Conservation (phyloP, 805 yeast genomes). For the Clavispora santaluciae region DNA sequence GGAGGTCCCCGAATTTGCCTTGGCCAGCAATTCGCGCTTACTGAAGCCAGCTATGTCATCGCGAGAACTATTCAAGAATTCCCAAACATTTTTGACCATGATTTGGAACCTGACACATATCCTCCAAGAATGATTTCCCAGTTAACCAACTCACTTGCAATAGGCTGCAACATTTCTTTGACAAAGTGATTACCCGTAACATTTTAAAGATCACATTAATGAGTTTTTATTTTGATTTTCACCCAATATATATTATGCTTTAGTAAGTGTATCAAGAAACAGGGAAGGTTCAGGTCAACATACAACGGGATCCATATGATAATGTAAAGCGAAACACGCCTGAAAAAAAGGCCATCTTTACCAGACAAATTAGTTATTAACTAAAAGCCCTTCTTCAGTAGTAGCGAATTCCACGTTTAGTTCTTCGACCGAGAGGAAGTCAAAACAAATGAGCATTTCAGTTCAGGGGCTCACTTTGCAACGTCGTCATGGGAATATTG, state of each 20-base stretch:
- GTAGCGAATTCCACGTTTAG: no score
- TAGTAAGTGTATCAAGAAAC: no score
- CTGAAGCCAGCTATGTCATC: constrained; percentile 4
- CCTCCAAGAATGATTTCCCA: constrained; percentile 9
- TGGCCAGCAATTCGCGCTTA: constrained; percentile 40
- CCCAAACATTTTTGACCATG: constrained; percentile 4
- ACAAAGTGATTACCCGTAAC: neutral
- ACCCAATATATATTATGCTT: neutral
- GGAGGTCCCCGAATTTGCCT: constrained; percentile 15
- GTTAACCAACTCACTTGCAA: constrained; percentile 6
- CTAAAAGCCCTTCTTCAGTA: no score
- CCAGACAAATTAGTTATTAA: no score
- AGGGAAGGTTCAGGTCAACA: no score
- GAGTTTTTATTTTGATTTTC: neutral
- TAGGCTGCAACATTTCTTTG: constrained; percentile 4
- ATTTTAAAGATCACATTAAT: neutral
- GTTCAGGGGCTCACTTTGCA: constrained; percentile 1
- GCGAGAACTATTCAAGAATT: constrained; percentile 2
- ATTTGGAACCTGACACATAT: constrained; percentile 3
- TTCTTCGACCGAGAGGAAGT: neutral
- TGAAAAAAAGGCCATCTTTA: no score
- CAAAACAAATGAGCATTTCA: neutral
- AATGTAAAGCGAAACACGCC: no score
- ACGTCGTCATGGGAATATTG: constrained; percentile 19
- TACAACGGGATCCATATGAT: no score